Conservation (phyloP, 2,329 filamentous ascomycete species). For the Phialocephala sp. region DNA sequence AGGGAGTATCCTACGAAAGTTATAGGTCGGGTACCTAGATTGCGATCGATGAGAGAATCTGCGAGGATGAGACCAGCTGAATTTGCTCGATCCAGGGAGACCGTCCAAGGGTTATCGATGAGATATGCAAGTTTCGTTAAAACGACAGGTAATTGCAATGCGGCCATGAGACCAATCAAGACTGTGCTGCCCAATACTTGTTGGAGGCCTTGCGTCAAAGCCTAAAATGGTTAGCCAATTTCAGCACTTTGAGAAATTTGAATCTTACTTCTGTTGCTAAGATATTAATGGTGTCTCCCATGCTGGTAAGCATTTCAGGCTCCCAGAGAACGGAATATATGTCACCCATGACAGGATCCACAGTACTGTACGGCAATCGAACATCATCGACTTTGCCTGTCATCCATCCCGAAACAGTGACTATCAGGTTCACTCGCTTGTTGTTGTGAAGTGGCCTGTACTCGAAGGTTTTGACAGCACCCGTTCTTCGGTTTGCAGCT, state of each 20-base stretch:
- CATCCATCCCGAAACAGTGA: conserved; percentile 98
- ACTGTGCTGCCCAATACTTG: conserved; percentile 93
- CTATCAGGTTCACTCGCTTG: conserved; percentile 92
- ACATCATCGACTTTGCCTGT: conserved; percentile 98
- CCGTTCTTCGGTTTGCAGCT: conserved; percentile 86
- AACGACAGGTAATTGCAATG: conserved; percentile 88
- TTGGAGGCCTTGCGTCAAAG: conserved; percentile 93
- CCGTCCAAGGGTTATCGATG: conserved; percentile 98
- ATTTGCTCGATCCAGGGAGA: conserved; percentile 91
- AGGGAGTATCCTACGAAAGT: conserved; percentile 95
- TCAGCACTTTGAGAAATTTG: not conserved
- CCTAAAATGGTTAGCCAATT: conserved; percentile 57
- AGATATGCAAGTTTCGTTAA: conserved; percentile 93
- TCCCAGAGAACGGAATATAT: conserved; percentile 98
- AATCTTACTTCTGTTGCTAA: conserved; percentile 87
- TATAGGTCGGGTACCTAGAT: conserved; percentile 87
- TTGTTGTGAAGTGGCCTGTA: conserved; percentile 97
- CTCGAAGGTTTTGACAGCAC: conserved; percentile 94
- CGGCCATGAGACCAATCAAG: conserved; percentile 87
- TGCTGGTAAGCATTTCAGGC: conserved; percentile 95
- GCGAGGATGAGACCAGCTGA: conserved; percentile 90
- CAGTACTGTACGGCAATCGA: conserved; percentile 90
- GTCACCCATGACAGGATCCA: conserved; percentile 97
- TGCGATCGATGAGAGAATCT: conserved; percentile 90
- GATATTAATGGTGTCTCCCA: conserved; percentile 99